phyloP scores from a whole-genome alignment of 164 flowering plant species.

The Echeveria elegans region DNA sequence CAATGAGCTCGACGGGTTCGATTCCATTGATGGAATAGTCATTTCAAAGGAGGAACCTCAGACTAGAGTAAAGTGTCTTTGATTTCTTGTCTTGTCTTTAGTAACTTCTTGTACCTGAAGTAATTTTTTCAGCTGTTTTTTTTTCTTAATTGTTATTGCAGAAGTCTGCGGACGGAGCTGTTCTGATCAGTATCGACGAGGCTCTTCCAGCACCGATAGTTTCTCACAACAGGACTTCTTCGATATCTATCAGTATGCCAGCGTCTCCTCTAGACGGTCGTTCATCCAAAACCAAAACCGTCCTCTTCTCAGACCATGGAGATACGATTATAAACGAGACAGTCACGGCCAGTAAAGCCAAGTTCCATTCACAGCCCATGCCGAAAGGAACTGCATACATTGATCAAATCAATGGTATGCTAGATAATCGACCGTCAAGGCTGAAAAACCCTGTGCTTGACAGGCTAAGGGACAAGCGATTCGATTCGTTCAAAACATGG shows the following conservation, averaged over 20 bases:
- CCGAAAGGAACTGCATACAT: slow-evolving; percentile 21
- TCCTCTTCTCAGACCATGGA: slow-evolving; percentile 2
- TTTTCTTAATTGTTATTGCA: too few species aligned
- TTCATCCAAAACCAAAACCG: slow-evolving; percentile 20
- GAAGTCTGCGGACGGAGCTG: too few species aligned
- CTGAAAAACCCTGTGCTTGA: slow-evolving; percentile 20
- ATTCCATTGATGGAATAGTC: too few species aligned
- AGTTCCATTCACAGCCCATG: slow-evolving; percentile 56
- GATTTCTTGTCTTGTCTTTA: too few species aligned
- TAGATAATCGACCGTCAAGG: background rate
- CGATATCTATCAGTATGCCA: slow-evolving; percentile 61
- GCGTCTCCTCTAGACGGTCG: slow-evolving; percentile 36
- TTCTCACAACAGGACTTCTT: slow-evolving; percentile 14
- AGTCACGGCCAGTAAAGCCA: slow-evolving; percentile 12
- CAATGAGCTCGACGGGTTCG: too few species aligned
- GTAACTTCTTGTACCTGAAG: too few species aligned
- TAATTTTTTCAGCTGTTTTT: too few species aligned
- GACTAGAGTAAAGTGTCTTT: too few species aligned
- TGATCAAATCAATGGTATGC: slow-evolving; percentile 14
- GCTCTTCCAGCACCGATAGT: slow-evolving; percentile 4
- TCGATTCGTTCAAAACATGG: slow-evolving; percentile 73
- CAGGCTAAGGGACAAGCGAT: slow-evolving; percentile 39
- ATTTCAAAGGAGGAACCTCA: too few species aligned
- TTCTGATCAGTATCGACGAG: background rate
- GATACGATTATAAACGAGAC: slow-evolving; percentile 7